Evolutionary conservation across 129 eudicot genomes (phyloP).

Genomic region (Calendula officinalis): DNA sequence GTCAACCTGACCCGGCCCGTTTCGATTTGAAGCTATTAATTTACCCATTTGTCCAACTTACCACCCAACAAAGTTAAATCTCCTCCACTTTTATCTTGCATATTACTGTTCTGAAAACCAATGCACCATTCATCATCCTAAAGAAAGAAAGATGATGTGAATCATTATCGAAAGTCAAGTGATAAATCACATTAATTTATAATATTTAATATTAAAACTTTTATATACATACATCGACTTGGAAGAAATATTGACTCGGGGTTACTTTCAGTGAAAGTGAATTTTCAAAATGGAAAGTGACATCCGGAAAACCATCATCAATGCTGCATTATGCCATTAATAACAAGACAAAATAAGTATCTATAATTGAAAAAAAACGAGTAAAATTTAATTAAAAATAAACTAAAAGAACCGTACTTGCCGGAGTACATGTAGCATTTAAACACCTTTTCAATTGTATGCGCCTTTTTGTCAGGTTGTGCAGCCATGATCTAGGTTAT

Average conservation of each 20-base stretch:
- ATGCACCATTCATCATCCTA: constrained; percentile 72
- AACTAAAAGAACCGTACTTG: constrained; percentile 46
- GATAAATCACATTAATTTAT: not conserved
- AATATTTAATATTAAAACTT: not conserved
- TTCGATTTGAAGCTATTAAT: not conserved
- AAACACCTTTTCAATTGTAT: constrained; percentile 59
- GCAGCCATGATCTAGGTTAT: constrained; percentile 56
- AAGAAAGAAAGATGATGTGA: constrained; percentile 7
- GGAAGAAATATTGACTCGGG: constrained; percentile 77
- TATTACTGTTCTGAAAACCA: constrained; percentile 76
- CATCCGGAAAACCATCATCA: constrained; percentile 78
- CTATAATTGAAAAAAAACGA: not conserved
- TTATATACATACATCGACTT: constrained; percentile 36
- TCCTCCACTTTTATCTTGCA: constrained; percentile 59
- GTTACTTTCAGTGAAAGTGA: constrained; percentile 54
- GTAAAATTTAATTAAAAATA: not conserved
- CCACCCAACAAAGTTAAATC: constrained; percentile 86
- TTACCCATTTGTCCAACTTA: constrained; percentile 12
- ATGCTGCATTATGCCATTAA: constrained; percentile 49
- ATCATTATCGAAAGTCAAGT: not conserved
- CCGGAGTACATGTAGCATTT: constrained; percentile 59
- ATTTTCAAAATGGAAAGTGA: constrained; percentile 59
- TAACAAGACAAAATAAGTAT: constrained; percentile 2
- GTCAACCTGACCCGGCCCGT: not conserved
- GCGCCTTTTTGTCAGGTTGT: constrained; percentile 54